Evolutionary conservation across 352 stramenopile genomes (phyloP).

Genomic region (Phytophthora pini): DNA sequence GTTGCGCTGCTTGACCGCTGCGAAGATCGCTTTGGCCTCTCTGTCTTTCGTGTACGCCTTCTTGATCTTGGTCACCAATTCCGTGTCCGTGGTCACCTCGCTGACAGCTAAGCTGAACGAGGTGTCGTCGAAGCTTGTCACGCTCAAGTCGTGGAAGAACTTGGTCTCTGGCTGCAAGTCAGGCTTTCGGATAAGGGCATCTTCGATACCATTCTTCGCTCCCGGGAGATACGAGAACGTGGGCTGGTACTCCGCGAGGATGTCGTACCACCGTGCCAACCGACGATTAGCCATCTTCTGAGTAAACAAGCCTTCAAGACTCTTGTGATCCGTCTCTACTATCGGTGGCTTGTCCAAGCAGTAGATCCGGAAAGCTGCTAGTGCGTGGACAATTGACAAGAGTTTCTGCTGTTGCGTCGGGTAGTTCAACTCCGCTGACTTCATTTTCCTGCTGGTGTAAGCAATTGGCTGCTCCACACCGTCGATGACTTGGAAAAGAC

Average conservation of each 20-base stretch:
- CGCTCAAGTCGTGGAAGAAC: too few species aligned
- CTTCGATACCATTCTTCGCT: not conserved
- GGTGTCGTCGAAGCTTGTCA: too few species aligned
- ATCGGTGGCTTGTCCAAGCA: not conserved
- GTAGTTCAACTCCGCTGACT: not conserved
- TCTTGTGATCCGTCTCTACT: not conserved
- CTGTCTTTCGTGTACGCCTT: not conserved
- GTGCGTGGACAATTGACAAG: not conserved
- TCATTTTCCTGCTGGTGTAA: not conserved
- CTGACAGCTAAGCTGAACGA: too few species aligned
- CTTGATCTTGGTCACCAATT: not conserved
- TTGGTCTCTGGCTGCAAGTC: not conserved
- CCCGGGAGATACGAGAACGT: not conserved
- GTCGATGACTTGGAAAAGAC: not conserved
- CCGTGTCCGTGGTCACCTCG: too few species aligned
- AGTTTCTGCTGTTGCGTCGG: not conserved
- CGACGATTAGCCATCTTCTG: not conserved
- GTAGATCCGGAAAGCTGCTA: not conserved
- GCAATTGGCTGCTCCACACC: not conserved
- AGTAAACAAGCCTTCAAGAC: not conserved
- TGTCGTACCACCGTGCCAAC: not conserved
- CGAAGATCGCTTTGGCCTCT: not conserved
- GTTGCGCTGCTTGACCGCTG: not conserved
- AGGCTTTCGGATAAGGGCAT: not conserved
- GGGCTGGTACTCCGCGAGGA: not conserved